These are phyloP conservation scores for Hyaloperonospora brassicae DNA, from an alignment of 352 stramenopile species.

Conservation along the genomic window DNA sequence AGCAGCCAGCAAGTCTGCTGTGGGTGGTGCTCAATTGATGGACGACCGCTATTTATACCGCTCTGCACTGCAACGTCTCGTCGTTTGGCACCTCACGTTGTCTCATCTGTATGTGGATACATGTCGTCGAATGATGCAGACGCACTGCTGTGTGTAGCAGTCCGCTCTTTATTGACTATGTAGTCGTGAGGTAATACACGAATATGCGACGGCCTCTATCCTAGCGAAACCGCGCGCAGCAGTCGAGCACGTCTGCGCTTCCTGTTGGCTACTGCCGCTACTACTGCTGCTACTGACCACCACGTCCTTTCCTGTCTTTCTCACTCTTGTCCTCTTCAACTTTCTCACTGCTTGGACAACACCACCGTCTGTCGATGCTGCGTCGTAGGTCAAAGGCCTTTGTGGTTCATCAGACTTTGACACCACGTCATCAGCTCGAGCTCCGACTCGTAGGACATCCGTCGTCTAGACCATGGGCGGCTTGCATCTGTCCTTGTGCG, in stretches of 20 bases:
- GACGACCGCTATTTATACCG: too few species aligned
- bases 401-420: conserved; percentile 9
- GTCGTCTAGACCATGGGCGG: conserved; percentile 28
- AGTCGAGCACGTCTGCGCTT: conserved; percentile 16
- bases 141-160: neutral
- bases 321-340: conserved; percentile 16
- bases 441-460: conserved; percentile 7
- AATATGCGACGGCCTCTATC: conserved; percentile 29
- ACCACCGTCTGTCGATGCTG: neutral
- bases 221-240: conserved; percentile 28
- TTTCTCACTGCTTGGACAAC: neutral
- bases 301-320: conserved; percentile 19
- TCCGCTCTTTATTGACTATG: conserved; percentile 17
- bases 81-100: conserved; percentile 3
- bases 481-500: conserved; percentile 85
- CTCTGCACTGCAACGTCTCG: conserved; percentile 1
- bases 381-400: conserved; percentile 4
- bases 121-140: too few species aligned
- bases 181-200: conserved; percentile 27
- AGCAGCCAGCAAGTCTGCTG: too few species aligned
- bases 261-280: conserved; percentile 15
- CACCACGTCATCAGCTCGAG: conserved; percentile 16
- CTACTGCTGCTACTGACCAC: conserved; percentile 12
- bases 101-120: too few species aligned
- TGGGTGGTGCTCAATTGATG: too few species aligned